Evolutionary conservation across 148 eudicot genomes (phyloP), one percentile per base, ranked within the genome.

Genomic region (Vaccinium corymbosum): DNA sequence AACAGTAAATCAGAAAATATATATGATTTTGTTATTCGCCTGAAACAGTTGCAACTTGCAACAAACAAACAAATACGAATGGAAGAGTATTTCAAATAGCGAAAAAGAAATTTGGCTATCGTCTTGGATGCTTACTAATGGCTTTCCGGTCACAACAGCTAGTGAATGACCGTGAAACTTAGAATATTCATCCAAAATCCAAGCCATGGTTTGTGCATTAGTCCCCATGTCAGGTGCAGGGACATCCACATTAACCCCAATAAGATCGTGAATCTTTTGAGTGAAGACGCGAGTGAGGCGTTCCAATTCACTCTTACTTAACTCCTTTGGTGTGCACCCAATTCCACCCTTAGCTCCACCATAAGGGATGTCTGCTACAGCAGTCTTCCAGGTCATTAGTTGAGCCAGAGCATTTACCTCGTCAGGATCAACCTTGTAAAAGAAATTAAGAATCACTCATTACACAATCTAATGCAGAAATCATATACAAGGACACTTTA

Each of bases 181-280:
- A 0, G 95, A 91, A 87, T 93, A 93, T 87, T 93, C 95, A 66
- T 93, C 95, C 87, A 91, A 85, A 82, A 93, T 93, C 95, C 95
- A 93, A 15, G 95, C 95, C 95, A 93, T 93, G 50, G 93, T 93
- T 89, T 93, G 93, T 25, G 93, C 71, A 84, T 91, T 91, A 19
- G 93, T 91, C 74, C 91, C 93, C 93, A 91, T 91, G 82, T 91
- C 91, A 14, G 93, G 93, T 29, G 93, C 93, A 50, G 90, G 91
- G 59, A 91, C 89, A 76, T 89, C 92, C 50, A 84, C 76, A 25
- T 87, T 71, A 82, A 89, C 81, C 25, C 93, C 89, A 70, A 91
- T 91, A 38, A 89, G 84, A 88, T 91, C 93, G 38, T 89, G 93
- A 78, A 91, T 91, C 74, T 91, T 91, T 32, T 89, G 91, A 38